Conservation (phyloP, 139 green algal genomes). For the Ettlia oleoabundans region DNA sequence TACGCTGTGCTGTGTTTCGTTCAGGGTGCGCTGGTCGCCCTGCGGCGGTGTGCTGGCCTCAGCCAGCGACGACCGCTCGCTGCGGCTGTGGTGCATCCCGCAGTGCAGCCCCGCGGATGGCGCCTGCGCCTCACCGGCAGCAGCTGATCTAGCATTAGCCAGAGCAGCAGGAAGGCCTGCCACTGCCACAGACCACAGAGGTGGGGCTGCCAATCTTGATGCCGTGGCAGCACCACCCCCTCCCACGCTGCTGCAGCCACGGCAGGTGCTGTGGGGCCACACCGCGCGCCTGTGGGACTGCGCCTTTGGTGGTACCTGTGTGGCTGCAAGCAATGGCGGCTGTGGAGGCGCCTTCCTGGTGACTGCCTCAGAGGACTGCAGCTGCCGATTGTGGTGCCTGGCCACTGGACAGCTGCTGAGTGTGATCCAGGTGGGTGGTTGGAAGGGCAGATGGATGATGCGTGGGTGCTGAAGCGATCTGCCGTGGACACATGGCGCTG, state of each 20-base stretch:
- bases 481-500: background rate
- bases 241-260: background rate
- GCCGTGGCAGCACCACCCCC: background rate
- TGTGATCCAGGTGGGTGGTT: conserved; percentile 16
- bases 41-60: conserved; percentile 47
- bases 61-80: conserved; percentile 55
- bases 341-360: conserved; percentile 24
- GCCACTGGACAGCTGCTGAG: conserved; percentile 28
- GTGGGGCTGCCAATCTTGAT: too few species aligned
- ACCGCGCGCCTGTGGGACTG: conserved; percentile 47
- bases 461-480: too few species aligned
- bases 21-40: conserved; percentile 51
- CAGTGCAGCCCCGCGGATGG: background rate
- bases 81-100: conserved; percentile 52
- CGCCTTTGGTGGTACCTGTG: conserved; percentile 16
- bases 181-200: too few species aligned
- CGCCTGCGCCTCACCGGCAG: too few species aligned
- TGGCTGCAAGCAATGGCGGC: too few species aligned
- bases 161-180: too few species aligned
- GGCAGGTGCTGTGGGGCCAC: conserved; percentile 46
- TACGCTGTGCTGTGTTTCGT: background rate
- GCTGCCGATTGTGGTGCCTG: conserved; percentile 41
- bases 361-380: conserved; percentile 53
- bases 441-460: too few species aligned
- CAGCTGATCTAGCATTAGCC: too few species aligned